These are phyloP conservation scores for Pyrus betulifolia DNA, from an alignment of 306 rosid species.

Conservation along the genomic window DNA sequence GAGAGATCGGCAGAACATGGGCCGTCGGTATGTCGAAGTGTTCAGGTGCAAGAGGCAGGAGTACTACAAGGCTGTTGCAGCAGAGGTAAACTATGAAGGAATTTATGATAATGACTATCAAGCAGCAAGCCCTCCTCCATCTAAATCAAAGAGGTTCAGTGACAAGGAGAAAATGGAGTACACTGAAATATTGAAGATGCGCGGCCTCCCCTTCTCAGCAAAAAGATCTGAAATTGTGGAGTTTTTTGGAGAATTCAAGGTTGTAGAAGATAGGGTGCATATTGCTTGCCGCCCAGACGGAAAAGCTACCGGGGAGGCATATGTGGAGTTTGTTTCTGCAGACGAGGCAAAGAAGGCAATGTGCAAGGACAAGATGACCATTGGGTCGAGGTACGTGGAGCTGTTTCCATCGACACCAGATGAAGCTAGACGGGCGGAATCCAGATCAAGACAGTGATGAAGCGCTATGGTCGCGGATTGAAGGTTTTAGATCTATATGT, in stretches of 20 bases:
- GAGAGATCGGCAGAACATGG: conserved; percentile 94
- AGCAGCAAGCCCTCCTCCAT: conserved; percentile 94
- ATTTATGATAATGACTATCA: conserved; percentile 79
- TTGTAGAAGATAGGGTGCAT: conserved; percentile 69
- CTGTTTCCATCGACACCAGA: conserved; percentile 94
- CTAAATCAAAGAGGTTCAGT: conserved; percentile 65
- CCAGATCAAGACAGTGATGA: conserved; percentile 87
- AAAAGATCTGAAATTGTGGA: conserved; percentile 64
- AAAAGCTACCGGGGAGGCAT: conserved; percentile 97
- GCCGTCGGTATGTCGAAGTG: conserved; percentile 91
- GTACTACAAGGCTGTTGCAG: conserved; percentile 85
- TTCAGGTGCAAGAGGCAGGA: conserved; percentile 96
- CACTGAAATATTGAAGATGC: conserved; percentile 93
- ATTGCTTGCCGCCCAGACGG: conserved; percentile 96
- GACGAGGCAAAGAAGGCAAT: conserved; percentile 94
- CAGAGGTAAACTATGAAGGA: conserved; percentile 78
- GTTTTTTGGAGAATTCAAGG: conserved; percentile 68
- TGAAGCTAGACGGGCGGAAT: conserved; percentile 94
- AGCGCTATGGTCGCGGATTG: background rate
- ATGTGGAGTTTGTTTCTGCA: conserved; percentile 74
- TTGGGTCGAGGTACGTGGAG: conserved; percentile 97
- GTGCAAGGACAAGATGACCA: conserved; percentile 95
- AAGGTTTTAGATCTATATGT: background rate
- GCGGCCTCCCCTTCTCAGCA: conserved; percentile 80
- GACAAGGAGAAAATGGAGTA: conserved; percentile 95